These are phyloP conservation scores for Ceratocystis huliohia DNA, from an alignment of 2,329 filamentous ascomycete species.

Conservation along the genomic window DNA sequence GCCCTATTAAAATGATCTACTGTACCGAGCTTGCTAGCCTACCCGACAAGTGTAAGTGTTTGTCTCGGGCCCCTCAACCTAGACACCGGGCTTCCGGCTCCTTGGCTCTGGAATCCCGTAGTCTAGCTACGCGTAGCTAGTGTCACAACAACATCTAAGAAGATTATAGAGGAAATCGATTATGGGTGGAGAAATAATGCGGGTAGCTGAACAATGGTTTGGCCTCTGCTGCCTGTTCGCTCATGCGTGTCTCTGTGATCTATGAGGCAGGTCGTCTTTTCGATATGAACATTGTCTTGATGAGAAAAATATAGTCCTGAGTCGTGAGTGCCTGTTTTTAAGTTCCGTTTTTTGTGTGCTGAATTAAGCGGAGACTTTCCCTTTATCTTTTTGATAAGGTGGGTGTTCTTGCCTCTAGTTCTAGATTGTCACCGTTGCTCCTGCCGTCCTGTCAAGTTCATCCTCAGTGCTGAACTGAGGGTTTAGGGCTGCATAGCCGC, in stretches of 20 bases:
- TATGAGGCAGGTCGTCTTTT: not conserved
- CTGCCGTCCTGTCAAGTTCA: not conserved
- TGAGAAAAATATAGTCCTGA: no score
- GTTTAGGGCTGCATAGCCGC: not conserved
- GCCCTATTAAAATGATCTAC: not conserved
- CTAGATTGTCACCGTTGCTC: not conserved
- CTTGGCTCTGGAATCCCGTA: not conserved
- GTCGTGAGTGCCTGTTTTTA: not conserved
- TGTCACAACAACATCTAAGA: no score
- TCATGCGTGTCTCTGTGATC: not conserved
- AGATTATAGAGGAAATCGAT: not conserved
- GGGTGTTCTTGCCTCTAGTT: no score
- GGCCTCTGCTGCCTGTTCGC: not conserved
- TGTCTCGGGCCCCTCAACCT: not conserved
- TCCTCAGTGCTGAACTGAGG: not conserved
- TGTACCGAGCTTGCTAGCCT: not conserved
- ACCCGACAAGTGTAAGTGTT: not conserved
- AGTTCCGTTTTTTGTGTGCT: not conserved
- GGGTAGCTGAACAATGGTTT: not conserved
- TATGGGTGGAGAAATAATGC: not conserved
- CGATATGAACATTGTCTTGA: no score
- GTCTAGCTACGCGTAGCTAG: not conserved
- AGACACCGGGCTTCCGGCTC: not conserved
- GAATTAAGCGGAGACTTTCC: not conserved
- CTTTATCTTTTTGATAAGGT: not conserved